Evolutionary conservation across 2,329 filamentous ascomycete genomes (phyloP), one percentile per base, ranked within the genome.

Genomic region (Penicillium sp.): DNA sequence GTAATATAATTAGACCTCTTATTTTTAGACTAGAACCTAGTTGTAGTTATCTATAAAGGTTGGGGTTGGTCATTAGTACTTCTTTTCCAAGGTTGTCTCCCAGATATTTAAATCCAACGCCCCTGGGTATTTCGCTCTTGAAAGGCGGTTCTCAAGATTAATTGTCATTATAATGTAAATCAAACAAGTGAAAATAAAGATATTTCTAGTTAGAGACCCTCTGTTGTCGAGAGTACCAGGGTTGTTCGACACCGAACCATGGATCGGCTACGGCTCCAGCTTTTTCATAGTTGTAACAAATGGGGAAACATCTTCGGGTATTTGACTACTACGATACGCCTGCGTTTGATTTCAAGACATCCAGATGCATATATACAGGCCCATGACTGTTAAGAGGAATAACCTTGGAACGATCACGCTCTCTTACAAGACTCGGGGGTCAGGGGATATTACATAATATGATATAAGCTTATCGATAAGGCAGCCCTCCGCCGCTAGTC

Each of bases 381-480:
- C 12, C 3, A 12, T 25, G 15, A 25, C 6, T 5, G 23, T n/a
- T 17, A n/a, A 49, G 21, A 49, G 15, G 19, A 35, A 36, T n/a
- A n/a, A 19, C 9, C 4, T 19, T 44, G 15, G 42, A 27, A 25
- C 15, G 19, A n/a, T 36, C 44, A 17, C 2, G 19, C 19, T 47
- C 33, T 15, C 8, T 17, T 17, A 17, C 2, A 12, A 49, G 35
- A 50, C 17, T 50, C 19, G 36, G 36, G 19, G 19, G 23, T 25
- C 25, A 33, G 10, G 36, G 19, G 7, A 27, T 21, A 55, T 61
- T 48, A 61, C 54, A 55, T 60, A 62, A 64, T 41, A 55, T 53
- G 51, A 61, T 69, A 71, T 74, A 75, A 75, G 73, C 73, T 76
- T 77, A 76, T 76, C 74, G 74, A 77, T 77, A 77, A 73, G 63